Evolutionary conservation across 371 early-diverging fungal species (phyloP).

Genomic region (Mortierella sp.): DNA sequence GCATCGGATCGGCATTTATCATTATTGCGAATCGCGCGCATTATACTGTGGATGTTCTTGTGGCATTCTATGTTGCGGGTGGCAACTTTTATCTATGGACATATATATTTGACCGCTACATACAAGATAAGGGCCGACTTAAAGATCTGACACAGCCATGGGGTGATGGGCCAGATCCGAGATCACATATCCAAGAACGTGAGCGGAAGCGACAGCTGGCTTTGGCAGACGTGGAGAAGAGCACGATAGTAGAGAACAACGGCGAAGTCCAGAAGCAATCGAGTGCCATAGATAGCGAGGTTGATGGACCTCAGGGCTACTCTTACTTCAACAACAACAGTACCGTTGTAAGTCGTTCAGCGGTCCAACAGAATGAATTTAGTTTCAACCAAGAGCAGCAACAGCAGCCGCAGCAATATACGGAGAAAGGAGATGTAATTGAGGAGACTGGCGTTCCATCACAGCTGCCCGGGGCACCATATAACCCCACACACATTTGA

Average conservation of each 20-base stretch:
- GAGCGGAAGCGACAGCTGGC: constrained; percentile 5
- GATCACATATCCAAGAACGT: constrained; percentile 24
- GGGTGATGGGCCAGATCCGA: constrained; percentile 42
- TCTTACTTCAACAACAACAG: not conserved
- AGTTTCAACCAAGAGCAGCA: too few species aligned
- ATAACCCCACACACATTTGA: too few species aligned
- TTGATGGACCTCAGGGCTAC: too few species aligned
- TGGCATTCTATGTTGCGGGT: constrained; percentile 65
- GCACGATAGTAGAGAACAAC: not conserved
- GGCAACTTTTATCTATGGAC: constrained; percentile 60
- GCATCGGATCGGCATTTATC: constrained; percentile 62
- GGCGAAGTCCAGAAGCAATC: constrained; percentile 12
- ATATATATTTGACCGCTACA: constrained; percentile 36
- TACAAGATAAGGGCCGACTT: constrained; percentile 30
- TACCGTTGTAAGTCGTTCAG: too few species aligned
- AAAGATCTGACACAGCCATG: constrained; percentile 35
- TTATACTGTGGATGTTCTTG: constrained; percentile 67
- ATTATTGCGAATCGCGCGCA: constrained; percentile 70
- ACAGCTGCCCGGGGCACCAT: too few species aligned
- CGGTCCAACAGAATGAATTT: too few species aligned
- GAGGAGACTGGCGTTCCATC: too few species aligned
- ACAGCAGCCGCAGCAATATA: too few species aligned
- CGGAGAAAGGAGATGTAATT: too few species aligned
- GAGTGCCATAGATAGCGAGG: not conserved
- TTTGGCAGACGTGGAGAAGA: constrained; percentile 8